Conservation (phyloP, 1,284 basidiomycete species). For the Lentinula novae-zelandiae region DNA sequence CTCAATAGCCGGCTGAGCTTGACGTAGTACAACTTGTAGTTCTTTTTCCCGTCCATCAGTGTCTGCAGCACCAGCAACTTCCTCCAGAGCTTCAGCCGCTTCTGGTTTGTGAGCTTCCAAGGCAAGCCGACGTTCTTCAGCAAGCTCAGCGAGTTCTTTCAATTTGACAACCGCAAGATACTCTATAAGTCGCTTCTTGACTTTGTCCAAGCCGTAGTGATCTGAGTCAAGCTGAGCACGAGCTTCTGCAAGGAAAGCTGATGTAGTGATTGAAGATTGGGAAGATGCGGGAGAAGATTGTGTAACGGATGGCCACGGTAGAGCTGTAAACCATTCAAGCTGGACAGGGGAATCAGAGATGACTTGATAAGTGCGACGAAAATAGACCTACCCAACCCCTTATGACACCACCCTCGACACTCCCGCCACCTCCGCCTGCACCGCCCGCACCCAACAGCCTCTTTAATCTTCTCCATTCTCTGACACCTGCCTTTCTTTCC, state of each 20-base stretch:
- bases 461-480: slow-evolving; percentile 76
- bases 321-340: slow-evolving; percentile 81
- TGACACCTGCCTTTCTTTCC: slow-evolving; percentile 77
- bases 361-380: background rate
- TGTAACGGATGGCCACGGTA: slow-evolving; percentile 63
- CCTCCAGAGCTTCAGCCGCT: slow-evolving; percentile 17
- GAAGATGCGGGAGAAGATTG: slow-evolving; percentile 21
- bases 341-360: slow-evolving; percentile 25
- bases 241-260: slow-evolving; percentile 58
- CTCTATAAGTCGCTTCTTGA: slow-evolving; percentile 88
- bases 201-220: slow-evolving; percentile 86
- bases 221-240: slow-evolving; percentile 80
- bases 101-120: slow-evolving; percentile 14
- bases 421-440: slow-evolving; percentile 24
- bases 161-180: slow-evolving; percentile 87
- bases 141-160: slow-evolving; percentile 56
- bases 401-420: slow-evolving; percentile 77
- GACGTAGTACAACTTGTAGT: slow-evolving; percentile 19
- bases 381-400: slow-evolving; percentile 61
- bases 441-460: slow-evolving; percentile 59
- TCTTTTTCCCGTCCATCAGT: slow-evolving; percentile 7
- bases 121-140: slow-evolving; percentile 20
- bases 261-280: slow-evolving; percentile 39
- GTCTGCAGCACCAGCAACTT: slow-evolving; percentile 10
- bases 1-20: slow-evolving; percentile 11